Evolutionary conservation across 106 monocot genomes (phyloP).

Genomic region (Narthecium ossifragum): DNA sequence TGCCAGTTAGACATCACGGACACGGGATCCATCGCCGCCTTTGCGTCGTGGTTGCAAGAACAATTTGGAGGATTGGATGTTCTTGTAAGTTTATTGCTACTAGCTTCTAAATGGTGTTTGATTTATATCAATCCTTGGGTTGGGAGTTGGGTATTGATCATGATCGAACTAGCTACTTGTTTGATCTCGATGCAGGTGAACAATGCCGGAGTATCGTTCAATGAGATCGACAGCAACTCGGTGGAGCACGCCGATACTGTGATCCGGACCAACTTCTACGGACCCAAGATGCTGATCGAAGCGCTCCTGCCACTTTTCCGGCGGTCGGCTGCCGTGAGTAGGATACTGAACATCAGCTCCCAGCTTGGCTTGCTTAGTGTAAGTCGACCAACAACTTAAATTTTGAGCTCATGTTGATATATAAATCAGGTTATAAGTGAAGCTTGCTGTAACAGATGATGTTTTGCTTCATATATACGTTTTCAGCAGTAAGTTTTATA

Average conservation of each 20-base stretch:
- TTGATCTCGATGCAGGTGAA: slow-evolving; percentile 46
- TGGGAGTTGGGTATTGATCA: too few species aligned
- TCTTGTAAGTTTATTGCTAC: slow-evolving; percentile 29
- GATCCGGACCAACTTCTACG: slow-evolving; percentile 65
- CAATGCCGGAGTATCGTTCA: slow-evolving; percentile 70
- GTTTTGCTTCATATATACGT: too few species aligned
- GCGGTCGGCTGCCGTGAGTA: slow-evolving; percentile 18
- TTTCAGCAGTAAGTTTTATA: too few species aligned
- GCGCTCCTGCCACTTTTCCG: slow-evolving; percentile 64
- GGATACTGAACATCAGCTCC: slow-evolving; percentile 78
- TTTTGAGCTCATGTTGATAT: too few species aligned
- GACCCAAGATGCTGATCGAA: slow-evolving; percentile 51
- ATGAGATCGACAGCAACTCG: slow-evolving; percentile 42
- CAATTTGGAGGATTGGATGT: slow-evolving; percentile 49
- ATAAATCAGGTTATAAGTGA: too few species aligned
- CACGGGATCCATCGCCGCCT: slow-evolving; percentile 16
- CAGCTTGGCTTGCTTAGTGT: slow-evolving; percentile 62
- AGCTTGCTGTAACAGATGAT: too few species aligned
- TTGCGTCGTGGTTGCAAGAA: slow-evolving; percentile 32
- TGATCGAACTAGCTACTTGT: too few species aligned
- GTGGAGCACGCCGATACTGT: slow-evolving; percentile 71
- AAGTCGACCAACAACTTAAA: too few species aligned
- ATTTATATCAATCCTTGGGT: background rate
- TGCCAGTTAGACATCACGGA: slow-evolving; percentile 45
- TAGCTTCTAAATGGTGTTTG: background rate